phyloP scores from a whole-genome alignment of 495 filamentous ascomycete genomes.

The Aspergillus egyptiacus region DNA sequence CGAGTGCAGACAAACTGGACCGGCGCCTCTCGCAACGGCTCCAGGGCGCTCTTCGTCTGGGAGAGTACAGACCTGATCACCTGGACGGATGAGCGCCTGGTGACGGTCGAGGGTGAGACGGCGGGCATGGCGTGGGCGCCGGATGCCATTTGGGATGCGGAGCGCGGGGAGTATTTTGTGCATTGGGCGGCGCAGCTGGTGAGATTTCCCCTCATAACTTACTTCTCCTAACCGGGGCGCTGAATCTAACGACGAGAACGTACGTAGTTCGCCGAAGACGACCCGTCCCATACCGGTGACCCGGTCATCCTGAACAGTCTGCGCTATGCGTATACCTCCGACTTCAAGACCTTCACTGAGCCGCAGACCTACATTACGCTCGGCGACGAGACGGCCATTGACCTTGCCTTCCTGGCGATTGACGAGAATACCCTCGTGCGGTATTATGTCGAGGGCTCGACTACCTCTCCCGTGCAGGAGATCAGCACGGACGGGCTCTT shows the following conservation, averaged over 20 bases:
- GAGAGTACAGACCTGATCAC: slow-evolving; percentile 16
- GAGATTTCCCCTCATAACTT: no score
- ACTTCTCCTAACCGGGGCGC: no score
- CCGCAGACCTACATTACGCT: slow-evolving; percentile 10
- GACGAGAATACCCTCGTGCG: slow-evolving; percentile 7
- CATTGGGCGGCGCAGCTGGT: slow-evolving; percentile 18
- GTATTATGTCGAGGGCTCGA: slow-evolving; percentile 11
- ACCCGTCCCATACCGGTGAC: slow-evolving; percentile 9
- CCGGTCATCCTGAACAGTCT: slow-evolving; percentile 6
- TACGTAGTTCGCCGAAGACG: slow-evolving; percentile 13
- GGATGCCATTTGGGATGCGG: slow-evolving; percentile 17
- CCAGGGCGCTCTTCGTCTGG: slow-evolving; percentile 15
- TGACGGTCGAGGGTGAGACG: slow-evolving; percentile 14
- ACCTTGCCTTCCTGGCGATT: slow-evolving; percentile 9
- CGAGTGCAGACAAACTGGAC: slow-evolving; percentile 12
- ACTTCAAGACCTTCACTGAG: slow-evolving; percentile 16
- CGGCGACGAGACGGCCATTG: slow-evolving; percentile 6
- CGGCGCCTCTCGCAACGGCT: slow-evolving; percentile 11
- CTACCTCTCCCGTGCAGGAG: slow-evolving; percentile 5
- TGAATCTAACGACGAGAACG: no score
- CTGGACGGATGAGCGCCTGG: slow-evolving; percentile 12
- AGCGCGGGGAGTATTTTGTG: slow-evolving; percentile 14
- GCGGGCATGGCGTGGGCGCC: slow-evolving; percentile 19
- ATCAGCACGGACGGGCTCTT: slow-evolving; percentile 16
- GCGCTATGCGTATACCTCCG: slow-evolving; percentile 16